phyloP scores from a whole-genome alignment of 2,329 filamentous ascomycete species.

The Helicocarpus griseus region DNA sequence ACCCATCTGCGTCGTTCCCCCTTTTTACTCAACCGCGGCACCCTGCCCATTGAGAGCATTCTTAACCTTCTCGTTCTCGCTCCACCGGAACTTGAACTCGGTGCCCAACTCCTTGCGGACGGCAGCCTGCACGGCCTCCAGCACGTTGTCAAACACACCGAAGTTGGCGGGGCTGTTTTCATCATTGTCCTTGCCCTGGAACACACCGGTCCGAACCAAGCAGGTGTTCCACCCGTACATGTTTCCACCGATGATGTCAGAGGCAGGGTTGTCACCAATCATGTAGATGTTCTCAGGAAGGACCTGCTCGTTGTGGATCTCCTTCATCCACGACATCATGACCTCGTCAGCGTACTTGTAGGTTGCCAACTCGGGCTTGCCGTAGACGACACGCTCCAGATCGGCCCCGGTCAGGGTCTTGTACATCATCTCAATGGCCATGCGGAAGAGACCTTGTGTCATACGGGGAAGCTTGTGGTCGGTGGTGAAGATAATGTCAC shows the following conservation, averaged over 20 bases:
- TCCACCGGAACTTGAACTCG: slow-evolving; percentile 65
- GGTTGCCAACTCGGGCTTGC: slow-evolving; percentile 65
- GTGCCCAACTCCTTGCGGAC: slow-evolving; percentile 60
- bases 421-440: slow-evolving; percentile 59
- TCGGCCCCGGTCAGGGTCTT: slow-evolving; percentile 56
- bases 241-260: slow-evolving; percentile 67
- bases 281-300: slow-evolving; percentile 65
- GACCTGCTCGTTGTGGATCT: slow-evolving; percentile 61
- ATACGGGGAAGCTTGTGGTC: slow-evolving; percentile 55
- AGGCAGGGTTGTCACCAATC: slow-evolving; percentile 65
- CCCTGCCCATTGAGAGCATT: slow-evolving; percentile 49
- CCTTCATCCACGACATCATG: slow-evolving; percentile 63
- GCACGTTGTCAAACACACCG: slow-evolving; percentile 63
- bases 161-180: slow-evolving; percentile 68
- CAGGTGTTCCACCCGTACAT: slow-evolving; percentile 78
- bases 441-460: slow-evolving; percentile 67
- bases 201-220: slow-evolving; percentile 66
- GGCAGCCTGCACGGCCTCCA: slow-evolving; percentile 60
- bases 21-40: slow-evolving; percentile 41
- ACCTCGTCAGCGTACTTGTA: slow-evolving; percentile 72
- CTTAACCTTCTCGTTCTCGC: slow-evolving; percentile 54
- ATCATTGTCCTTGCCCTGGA: slow-evolving; percentile 67
- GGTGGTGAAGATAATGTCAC: slow-evolving; percentile 55
- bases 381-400: slow-evolving; percentile 66
- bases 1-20: too few species aligned